Evolutionary conservation across 2,329 filamentous ascomycete species (phyloP).

Genomic region (Nemania serpens): DNA sequence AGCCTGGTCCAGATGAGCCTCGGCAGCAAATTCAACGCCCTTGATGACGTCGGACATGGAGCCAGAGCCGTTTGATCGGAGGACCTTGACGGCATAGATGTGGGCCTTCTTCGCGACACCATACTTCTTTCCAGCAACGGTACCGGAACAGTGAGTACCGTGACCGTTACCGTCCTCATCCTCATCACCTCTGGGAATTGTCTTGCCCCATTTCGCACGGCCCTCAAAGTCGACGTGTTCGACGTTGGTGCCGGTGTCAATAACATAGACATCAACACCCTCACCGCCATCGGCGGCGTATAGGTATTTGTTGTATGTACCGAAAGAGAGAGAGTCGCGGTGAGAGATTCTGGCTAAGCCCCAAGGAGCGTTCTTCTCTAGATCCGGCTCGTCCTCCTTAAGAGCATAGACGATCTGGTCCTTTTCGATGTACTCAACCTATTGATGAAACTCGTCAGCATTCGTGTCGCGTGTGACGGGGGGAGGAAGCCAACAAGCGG

Average conservation of each 20-base stretch:
- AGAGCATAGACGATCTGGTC: slow-evolving; percentile 91
- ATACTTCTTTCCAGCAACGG: slow-evolving; percentile 97
- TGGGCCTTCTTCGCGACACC: slow-evolving; percentile 99
- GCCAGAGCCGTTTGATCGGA: slow-evolving; percentile 94
- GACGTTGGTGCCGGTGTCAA: slow-evolving; percentile 94
- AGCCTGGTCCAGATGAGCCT: slow-evolving; percentile 75
- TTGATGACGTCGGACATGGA: slow-evolving; percentile 99
- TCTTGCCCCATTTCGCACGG: slow-evolving; percentile 95
- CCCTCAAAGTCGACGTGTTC: slow-evolving; percentile 97
- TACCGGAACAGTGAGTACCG: slow-evolving; percentile 98
- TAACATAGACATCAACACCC: slow-evolving; percentile 98
- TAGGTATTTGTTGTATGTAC: slow-evolving; percentile 97
- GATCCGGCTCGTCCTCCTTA: slow-evolving; percentile 51
- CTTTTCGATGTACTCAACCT: slow-evolving; percentile 97
- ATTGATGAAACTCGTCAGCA: slow-evolving; percentile 27
- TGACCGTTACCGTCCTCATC: slow-evolving; percentile 97
- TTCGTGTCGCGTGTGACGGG: not conserved
- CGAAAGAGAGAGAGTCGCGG: slow-evolving; percentile 83
- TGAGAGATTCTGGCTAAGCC: slow-evolving; percentile 98
- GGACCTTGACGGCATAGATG: slow-evolving; percentile 96
- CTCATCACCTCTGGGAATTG: slow-evolving; percentile 81
- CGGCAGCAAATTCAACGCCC: slow-evolving; percentile 93
- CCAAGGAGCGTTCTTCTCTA: slow-evolving; percentile 96
- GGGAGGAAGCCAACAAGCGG: not conserved
- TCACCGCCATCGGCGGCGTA: slow-evolving; percentile 89